Evolutionary conservation across 2,329 filamentous ascomycete genomes (phyloP).

Genomic region (Cladophialophora chaetospira): DNA sequence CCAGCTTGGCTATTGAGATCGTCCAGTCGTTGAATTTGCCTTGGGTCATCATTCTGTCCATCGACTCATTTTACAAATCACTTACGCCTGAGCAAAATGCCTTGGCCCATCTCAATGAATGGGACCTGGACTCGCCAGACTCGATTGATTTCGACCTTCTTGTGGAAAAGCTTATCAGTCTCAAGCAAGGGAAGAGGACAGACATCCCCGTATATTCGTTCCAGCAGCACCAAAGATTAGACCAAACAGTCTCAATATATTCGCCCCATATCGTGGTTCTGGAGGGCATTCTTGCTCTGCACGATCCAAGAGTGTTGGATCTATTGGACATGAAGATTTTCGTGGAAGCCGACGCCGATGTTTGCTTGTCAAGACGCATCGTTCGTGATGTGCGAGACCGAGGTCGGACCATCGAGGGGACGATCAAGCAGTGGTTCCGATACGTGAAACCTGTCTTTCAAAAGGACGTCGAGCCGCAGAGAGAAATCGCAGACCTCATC

Average conservation of each 20-base stretch:
- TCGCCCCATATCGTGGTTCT: slow-evolving; percentile 94
- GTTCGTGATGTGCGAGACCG: slow-evolving; percentile 86
- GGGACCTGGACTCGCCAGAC: slow-evolving; percentile 92
- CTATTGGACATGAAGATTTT: slow-evolving; percentile 96
- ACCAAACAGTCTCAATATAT: slow-evolving; percentile 84
- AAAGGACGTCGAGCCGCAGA: slow-evolving; percentile 88
- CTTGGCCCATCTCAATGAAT: slow-evolving; percentile 84
- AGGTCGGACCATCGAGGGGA: slow-evolving; percentile 88
- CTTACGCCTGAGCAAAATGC: slow-evolving; percentile 76
- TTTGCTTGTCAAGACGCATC: slow-evolving; percentile 85
- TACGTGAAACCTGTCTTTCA: slow-evolving; percentile 98
- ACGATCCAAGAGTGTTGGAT: slow-evolving; percentile 81
- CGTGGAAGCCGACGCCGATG: slow-evolving; percentile 92
- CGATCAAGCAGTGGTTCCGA: slow-evolving; percentile 96
- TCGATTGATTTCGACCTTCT: slow-evolving; percentile 93
- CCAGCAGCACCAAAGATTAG: slow-evolving; percentile 78
- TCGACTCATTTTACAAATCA: slow-evolving; percentile 98
- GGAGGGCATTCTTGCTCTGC: slow-evolving; percentile 93
- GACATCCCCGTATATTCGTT: slow-evolving; percentile 97
- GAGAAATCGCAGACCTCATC: slow-evolving; percentile 77
- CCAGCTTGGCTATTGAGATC: slow-evolving; percentile 88
- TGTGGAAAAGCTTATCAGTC: slow-evolving; percentile 74
- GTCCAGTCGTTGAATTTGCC: slow-evolving; percentile 86
- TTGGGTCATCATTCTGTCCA: slow-evolving; percentile 97
- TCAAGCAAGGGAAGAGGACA: slow-evolving; percentile 75